These are phyloP conservation scores for Ogataea trehaloabstinens DNA, from an alignment of 805 yeast species.

Conservation along the genomic window DNA sequence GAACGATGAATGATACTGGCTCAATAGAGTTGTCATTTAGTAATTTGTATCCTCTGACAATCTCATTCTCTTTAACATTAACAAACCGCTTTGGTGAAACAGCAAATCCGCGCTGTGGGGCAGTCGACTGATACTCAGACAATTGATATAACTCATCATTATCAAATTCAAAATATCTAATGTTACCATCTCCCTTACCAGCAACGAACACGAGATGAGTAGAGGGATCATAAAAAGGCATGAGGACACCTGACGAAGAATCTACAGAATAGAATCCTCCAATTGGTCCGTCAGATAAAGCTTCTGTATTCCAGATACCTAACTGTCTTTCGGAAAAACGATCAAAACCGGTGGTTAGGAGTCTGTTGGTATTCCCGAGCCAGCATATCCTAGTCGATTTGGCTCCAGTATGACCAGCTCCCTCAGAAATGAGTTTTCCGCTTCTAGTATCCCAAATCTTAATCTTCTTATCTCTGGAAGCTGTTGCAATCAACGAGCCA, in stretches of 20 bases:
- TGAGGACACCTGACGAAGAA: slow-evolving; percentile 87
- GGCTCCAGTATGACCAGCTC: slow-evolving; percentile 90
- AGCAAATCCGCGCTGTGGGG: slow-evolving; percentile 96
- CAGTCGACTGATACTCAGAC: slow-evolving; percentile 85
- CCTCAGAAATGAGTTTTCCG: slow-evolving; percentile 75
- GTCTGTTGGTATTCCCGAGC: slow-evolving; percentile 83
- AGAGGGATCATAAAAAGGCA: slow-evolving; percentile 85
- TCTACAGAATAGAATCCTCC: slow-evolving; percentile 88
- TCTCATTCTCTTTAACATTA: slow-evolving; percentile 79
- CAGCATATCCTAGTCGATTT: slow-evolving; percentile 85
- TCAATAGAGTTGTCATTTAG: slow-evolving; percentile 81
- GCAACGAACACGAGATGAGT: slow-evolving; percentile 82
- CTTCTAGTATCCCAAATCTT: slow-evolving; percentile 89
- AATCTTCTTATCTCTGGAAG: slow-evolving; percentile 85
- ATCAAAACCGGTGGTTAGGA: slow-evolving; percentile 93
- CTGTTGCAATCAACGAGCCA: slow-evolving; percentile 83
- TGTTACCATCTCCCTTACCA: slow-evolving; percentile 98
- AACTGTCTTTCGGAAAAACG: slow-evolving; percentile 90
- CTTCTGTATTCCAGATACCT: slow-evolving; percentile 86
- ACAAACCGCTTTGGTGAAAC: slow-evolving; percentile 82
- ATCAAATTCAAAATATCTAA: slow-evolving; percentile 87
- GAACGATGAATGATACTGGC: slow-evolving; percentile 90
- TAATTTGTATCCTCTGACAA: slow-evolving; percentile 80
- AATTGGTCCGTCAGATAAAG: slow-evolving; percentile 76
- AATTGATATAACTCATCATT: slow-evolving; percentile 79